A percentile compares a stretch with the other conserved stretches of the same genome.
phyloP scores from a whole-genome alignment of 768 basidiomycete genomes.

The Daedaleopsis nitida region DNA sequence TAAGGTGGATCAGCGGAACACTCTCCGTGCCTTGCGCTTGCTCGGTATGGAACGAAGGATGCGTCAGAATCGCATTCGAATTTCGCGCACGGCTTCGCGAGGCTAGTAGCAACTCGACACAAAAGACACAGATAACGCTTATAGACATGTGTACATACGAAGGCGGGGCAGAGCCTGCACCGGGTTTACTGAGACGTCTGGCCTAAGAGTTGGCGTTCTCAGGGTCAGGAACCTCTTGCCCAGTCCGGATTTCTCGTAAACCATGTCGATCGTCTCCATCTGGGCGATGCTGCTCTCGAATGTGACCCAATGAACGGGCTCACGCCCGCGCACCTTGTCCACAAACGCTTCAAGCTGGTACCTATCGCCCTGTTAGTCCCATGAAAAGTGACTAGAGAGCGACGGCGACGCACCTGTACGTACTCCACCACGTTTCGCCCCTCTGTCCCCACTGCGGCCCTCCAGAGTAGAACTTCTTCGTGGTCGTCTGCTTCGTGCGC shows the following conservation, averaged over 20 bases:
- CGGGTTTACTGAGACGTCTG: too few species aligned
- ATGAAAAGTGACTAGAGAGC: neutral
- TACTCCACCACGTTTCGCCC: slow-evolving; percentile 62
- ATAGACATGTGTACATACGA: neutral
- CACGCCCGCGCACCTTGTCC: slow-evolving; percentile 53
- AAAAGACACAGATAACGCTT: neutral
- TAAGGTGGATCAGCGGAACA: neutral
- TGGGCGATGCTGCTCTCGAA: slow-evolving; percentile 56
- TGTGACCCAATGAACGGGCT: slow-evolving; percentile 55
- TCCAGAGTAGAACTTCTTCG: slow-evolving; percentile 37
- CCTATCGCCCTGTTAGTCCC: neutral
- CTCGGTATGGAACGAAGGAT: neutral
- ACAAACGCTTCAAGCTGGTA: slow-evolving; percentile 65
- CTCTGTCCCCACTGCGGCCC: slow-evolving; percentile 31
- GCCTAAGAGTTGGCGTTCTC: slow-evolving; percentile 5
- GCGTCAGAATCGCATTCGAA: neutral
- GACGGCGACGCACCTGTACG: slow-evolving; percentile 25
- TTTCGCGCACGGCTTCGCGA: neutral
- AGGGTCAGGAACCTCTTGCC: neutral
- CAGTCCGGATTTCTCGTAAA: slow-evolving; percentile 46
- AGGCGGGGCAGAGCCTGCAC: neutral
- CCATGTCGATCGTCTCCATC: slow-evolving; percentile 58
- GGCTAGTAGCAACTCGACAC: neutral
- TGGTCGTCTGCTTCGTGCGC: slow-evolving; percentile 43
- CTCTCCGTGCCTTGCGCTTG: neutral